Percentiles rank a stretch among this genome's conserved stretches.
Conservation (phyloP, 2,329 filamentous ascomycete genomes). For the Botryotinia calthae region DNA sequence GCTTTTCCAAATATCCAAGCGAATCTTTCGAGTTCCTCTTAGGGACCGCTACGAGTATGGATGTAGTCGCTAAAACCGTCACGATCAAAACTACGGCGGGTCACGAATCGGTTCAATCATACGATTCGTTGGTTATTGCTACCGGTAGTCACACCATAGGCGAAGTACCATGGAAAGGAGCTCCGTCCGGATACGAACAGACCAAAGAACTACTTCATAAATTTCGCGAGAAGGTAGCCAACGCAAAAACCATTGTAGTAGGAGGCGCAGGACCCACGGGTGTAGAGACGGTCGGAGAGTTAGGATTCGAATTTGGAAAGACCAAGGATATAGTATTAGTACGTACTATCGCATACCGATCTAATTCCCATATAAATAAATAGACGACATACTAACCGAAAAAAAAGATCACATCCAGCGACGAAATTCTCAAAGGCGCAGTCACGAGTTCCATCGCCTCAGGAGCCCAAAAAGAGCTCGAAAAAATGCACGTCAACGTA, state of each 20-base stretch:
- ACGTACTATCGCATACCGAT: not conserved
- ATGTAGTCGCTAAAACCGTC: conserved; percentile 45
- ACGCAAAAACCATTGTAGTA: conserved; percentile 36
- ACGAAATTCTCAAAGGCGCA: conserved; percentile 25
- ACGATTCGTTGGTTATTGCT: conserved; percentile 54
- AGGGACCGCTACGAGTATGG: conserved; percentile 48
- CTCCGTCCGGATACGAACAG: conserved; percentile 45
- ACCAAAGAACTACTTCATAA: conserved; percentile 28
- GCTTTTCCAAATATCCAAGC: conserved; percentile 49
- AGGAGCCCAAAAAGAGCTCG: conserved; percentile 49
- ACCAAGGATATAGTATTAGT: conserved; percentile 34
- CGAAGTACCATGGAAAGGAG: conserved; percentile 44
- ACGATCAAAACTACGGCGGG: conserved; percentile 41
- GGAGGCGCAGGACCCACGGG: conserved; percentile 40
- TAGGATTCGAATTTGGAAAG: conserved; percentile 32
- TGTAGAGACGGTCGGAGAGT: conserved; percentile 37
- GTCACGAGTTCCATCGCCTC: conserved; percentile 25
- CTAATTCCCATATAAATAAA: not conserved
- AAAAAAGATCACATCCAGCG: conserved; percentile 29
- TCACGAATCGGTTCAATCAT: conserved; percentile 40
- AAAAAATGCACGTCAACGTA: conserved; percentile 52
- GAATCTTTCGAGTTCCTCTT: conserved; percentile 52
- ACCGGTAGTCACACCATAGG: conserved; percentile 49
- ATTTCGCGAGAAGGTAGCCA: conserved; percentile 30
- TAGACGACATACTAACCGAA: not conserved